Evolutionary conservation across 495 filamentous ascomycete genomes (phyloP).

Genomic region (Lindgomyces ingoldianus): DNA sequence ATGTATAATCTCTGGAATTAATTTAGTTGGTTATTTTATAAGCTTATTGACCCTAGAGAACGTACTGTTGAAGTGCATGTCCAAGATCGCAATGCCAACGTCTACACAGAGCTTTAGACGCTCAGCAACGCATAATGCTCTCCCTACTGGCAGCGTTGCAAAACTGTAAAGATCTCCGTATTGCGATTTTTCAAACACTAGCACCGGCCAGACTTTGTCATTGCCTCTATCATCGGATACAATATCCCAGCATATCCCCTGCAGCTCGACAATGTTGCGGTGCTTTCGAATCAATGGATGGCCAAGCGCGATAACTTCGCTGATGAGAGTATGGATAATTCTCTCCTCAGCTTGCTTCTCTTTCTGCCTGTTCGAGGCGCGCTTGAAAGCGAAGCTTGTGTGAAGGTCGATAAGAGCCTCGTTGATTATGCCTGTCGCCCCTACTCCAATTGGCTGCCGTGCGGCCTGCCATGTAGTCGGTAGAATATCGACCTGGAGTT

Average conservation of each 20-base stretch:
- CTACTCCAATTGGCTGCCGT: constrained; percentile 14
- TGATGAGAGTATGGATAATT: background rate
- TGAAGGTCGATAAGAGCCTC: constrained; percentile 16
- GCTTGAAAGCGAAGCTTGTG: constrained; percentile 35
- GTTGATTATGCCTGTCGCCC: constrained; percentile 20
- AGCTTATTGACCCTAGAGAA: background rate
- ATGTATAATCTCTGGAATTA: constrained; percentile 39
- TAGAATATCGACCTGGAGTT: constrained; percentile 22
- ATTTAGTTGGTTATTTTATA: background rate
- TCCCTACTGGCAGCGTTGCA: constrained; percentile 1
- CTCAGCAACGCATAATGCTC: constrained; percentile 12
- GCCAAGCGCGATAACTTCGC: constrained; percentile 12
- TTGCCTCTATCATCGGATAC: too few species aligned
- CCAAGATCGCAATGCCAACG: constrained; percentile 27
- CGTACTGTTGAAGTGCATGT: constrained; percentile 31
- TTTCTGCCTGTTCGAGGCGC: background rate
- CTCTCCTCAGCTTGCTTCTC: background rate
- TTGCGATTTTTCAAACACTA: constrained; percentile 35
- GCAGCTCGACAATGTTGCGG: constrained; percentile 22
- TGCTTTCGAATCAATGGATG: constrained; percentile 23
- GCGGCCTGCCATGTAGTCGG: constrained; percentile 30
- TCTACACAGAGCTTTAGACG: constrained; percentile 28
- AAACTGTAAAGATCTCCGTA: constrained; percentile 33
- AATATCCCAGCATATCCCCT: constrained; percentile 37
- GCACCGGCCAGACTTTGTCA: constrained; percentile 32